Percentiles rank a stretch among this genome's conserved stretches.
phyloP scores from a whole-genome alignment of 2,329 filamentous ascomycete genomes.

The Xylariales sp. region DNA sequence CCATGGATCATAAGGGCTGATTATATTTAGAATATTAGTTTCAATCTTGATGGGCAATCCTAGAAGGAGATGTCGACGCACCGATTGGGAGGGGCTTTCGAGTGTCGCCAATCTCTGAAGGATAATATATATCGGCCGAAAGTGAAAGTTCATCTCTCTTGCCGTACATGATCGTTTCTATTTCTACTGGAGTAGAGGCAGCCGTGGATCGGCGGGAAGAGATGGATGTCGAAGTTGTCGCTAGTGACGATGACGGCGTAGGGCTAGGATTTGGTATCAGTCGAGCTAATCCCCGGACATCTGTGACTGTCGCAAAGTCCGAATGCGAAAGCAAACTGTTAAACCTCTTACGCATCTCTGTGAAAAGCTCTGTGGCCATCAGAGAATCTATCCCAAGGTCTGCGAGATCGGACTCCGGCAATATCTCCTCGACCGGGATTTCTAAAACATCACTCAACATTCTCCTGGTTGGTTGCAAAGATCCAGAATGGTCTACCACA shows the following conservation, averaged over 20 bases:
- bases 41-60: no score
- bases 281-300: no score
- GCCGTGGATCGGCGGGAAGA: no score
- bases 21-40: no score
- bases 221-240: no score
- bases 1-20: conserved; percentile 44
- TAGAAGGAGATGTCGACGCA: no score
- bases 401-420: conserved; percentile 2
- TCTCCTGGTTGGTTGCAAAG: conserved; percentile 12
- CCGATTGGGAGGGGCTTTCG: conserved; percentile 6
- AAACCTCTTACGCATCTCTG: no score
- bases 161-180: conserved; percentile 19
- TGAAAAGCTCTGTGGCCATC: conserved; percentile 14
- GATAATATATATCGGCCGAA: conserved; percentile 31
- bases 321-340: no score
- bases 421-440: conserved; percentile 13
- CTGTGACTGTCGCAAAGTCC: no score
- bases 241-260: no score
- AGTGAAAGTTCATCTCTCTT: conserved; percentile 12
- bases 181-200: not conserved
- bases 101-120: conserved; percentile 8
- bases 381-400: conserved; percentile 18
- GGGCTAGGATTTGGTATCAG: no score
- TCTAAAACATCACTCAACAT: conserved; percentile 16
- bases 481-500: no score